A percentile compares a stretch with the other conserved stretches of the same genome.
Conservation (phyloP, 495 filamentous ascomycete species). For the Cercophora samala region DNA sequence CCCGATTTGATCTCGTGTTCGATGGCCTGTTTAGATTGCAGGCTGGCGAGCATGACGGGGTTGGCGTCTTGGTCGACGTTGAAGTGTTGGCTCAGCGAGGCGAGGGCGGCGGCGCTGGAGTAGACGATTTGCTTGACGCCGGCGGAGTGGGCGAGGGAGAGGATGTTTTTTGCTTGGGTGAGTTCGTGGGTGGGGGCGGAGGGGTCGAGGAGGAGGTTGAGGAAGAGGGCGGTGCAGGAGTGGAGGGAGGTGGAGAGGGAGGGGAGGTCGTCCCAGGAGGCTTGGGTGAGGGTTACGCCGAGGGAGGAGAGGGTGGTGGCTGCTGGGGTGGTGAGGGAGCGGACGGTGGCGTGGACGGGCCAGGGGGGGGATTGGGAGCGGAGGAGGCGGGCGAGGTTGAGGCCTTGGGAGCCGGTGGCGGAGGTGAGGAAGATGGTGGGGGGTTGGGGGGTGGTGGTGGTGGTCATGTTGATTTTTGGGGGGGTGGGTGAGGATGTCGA, state of each 20-base stretch:
- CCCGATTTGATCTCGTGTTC: slow-evolving; percentile 33
- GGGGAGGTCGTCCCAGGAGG: slow-evolving; percentile 41
- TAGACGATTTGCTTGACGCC: slow-evolving; percentile 41
- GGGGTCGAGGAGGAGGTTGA: slow-evolving; percentile 41
- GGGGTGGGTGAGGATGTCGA: neutral
- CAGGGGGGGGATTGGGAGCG: slow-evolving; percentile 29
- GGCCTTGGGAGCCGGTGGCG: slow-evolving; percentile 52
- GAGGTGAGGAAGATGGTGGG: slow-evolving; percentile 41
- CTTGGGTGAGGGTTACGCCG: slow-evolving; percentile 42
- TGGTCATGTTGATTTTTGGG: neutral
- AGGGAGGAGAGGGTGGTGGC: slow-evolving; percentile 35
- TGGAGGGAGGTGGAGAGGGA: slow-evolving; percentile 38
- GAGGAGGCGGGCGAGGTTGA: slow-evolving; percentile 41
- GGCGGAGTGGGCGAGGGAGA: slow-evolving; percentile 41
- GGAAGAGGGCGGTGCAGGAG: slow-evolving; percentile 44
- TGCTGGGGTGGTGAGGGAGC: slow-evolving; percentile 35
- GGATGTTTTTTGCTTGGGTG: slow-evolving; percentile 8
- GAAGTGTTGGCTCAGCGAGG: slow-evolving; percentile 18
- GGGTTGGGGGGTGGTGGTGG: slow-evolving; percentile 33
- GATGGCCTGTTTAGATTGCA: slow-evolving; percentile 35
- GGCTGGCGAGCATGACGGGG: slow-evolving; percentile 20
- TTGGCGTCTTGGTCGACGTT: slow-evolving; percentile 12
- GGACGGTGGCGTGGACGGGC: slow-evolving; percentile 42
- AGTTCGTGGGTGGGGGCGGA: slow-evolving; percentile 30
- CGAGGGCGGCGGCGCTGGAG: slow-evolving; percentile 34